Evolutionary conservation across 352 stramenopile genomes (phyloP), one percentile per base, ranked within the genome.

Genomic region (Globisporangium nodosum): DNA sequence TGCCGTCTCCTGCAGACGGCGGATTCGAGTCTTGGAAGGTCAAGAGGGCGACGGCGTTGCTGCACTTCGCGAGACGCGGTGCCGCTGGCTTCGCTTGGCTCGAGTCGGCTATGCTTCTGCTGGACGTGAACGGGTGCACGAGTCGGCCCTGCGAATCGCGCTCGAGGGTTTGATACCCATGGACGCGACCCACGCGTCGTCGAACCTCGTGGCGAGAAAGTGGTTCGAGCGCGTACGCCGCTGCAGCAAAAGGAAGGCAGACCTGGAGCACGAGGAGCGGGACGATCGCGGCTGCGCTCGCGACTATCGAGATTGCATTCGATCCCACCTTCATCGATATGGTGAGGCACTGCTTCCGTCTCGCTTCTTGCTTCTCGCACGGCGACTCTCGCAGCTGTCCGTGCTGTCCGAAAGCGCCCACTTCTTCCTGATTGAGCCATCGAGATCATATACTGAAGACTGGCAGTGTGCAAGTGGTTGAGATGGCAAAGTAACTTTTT

Each of bases 141-240:
- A 83, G 70, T 1, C 67, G 61, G 0, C 69, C 64, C 27, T 52
- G 63, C 2, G 57, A 30, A 37, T 82, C 65, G 11, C 71, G 67
- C 5, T 62, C 56, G n/a, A 51, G 52, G 18, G 61, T 54, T 64
- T 46, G 0, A 24, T 16, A 55, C 74, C 68, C 51, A 74, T 68
- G 18, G 51, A 30, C 16, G 39, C 11, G 39, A 78, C 75, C 77
- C 77, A 85, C 1, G 31, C 31, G 1, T 65, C 27, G 16, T 54
- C 65, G 6, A 87, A 63, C 47, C 77, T 85, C 2, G 74, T 71
- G 21, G 71, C 74, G 2, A 85, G 56, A 24, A 82, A 82, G 13
- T 74, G 64, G 48, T 83, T 85, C 2, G 70, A 16, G 68, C 2
- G 67, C 52, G 11, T 39, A 39, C 8, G 33, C 33, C 12, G 33